These are phyloP conservation scores for Suillus placidus DNA, from an alignment of 768 basidiomycete genomes.

Conservation along the genomic window DNA sequence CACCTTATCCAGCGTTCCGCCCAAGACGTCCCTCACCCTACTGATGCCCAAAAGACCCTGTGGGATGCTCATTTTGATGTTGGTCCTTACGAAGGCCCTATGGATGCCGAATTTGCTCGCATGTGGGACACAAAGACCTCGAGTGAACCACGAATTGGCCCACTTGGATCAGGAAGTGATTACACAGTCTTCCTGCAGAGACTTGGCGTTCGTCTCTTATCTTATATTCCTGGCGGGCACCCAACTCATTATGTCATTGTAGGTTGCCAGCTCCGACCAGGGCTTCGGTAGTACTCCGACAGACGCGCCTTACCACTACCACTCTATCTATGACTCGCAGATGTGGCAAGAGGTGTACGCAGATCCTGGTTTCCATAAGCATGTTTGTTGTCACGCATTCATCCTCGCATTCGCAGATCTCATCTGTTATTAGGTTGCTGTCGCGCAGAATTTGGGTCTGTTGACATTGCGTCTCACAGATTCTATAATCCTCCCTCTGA, in stretches of 20 bases:
- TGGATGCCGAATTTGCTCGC: slow-evolving; percentile 46
- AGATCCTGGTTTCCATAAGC: slow-evolving; percentile 75
- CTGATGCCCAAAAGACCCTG: slow-evolving; percentile 49
- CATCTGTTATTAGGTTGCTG: slow-evolving; percentile 49
- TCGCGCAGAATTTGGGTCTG: slow-evolving; percentile 69
- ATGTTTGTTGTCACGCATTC: slow-evolving; percentile 30
- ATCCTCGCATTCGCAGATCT: background rate
- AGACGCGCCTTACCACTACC: slow-evolving; percentile 77
- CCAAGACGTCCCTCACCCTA: slow-evolving; percentile 58
- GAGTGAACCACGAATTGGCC: slow-evolving; percentile 36
- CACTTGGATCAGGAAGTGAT: slow-evolving; percentile 88
- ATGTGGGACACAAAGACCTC: slow-evolving; percentile 42
- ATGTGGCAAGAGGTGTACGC: slow-evolving; percentile 75
- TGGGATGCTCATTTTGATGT: slow-evolving; percentile 61
- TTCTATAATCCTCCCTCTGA: slow-evolving; percentile 67
- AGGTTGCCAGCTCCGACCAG: slow-evolving; percentile 40
- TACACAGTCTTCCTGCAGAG: slow-evolving; percentile 91
- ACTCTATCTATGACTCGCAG: slow-evolving; percentile 72
- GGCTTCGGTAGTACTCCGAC: slow-evolving; percentile 38
- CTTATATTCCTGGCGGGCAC: background rate
- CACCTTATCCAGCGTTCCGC: slow-evolving; percentile 58
- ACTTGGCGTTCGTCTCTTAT: slow-evolving; percentile 52
- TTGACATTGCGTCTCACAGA: slow-evolving; percentile 64
- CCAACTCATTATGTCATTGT: slow-evolving; percentile 7
- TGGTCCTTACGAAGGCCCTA: slow-evolving; percentile 49